Conservation (phyloP, 805 yeast species). For the Metschnikowia dekortorum region DNA sequence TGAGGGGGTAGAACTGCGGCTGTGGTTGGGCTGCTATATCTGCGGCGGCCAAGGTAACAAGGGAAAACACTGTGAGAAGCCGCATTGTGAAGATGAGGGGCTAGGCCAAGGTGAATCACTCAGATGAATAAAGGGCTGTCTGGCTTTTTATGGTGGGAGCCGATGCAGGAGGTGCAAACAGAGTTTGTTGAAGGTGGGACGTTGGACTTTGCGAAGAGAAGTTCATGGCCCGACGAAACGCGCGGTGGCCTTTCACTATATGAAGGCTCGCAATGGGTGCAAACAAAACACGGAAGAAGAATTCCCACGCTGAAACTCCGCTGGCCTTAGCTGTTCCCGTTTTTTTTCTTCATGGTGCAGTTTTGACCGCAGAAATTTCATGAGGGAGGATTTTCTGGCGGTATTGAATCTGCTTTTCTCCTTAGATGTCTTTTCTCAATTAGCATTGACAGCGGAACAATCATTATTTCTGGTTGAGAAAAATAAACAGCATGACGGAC, state of each 20-base stretch:
- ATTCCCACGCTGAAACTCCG: too few relatives aligned
- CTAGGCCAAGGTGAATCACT: too few relatives aligned
- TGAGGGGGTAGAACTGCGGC: slow-evolving; percentile 34
- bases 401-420: too few relatives aligned
- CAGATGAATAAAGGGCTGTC: not conserved
- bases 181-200: not conserved
- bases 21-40: not conserved
- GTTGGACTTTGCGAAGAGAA: not conserved
- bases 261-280: slow-evolving; percentile 1
- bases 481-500: too few relatives aligned
- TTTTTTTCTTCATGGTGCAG: not conserved
- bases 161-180: not conserved
- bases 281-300: not conserved
- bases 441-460: too few relatives aligned
- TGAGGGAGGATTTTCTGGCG: too few relatives aligned
- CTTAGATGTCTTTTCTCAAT: too few relatives aligned
- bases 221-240: not conserved
- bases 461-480: too few relatives aligned
- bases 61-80: not conserved
- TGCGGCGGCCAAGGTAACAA: not conserved
- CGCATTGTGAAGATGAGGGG: too few relatives aligned
- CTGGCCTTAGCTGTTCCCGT: too few relatives aligned
- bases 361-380: not conserved
- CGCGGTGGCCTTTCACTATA: not conserved
- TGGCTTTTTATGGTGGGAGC: not conserved